Percentiles rank a stretch among this genome's conserved stretches.
These are phyloP conservation scores for Globisporangium splendens DNA, from an alignment of 352 stramenopile genomes.

Conservation along the genomic window DNA sequence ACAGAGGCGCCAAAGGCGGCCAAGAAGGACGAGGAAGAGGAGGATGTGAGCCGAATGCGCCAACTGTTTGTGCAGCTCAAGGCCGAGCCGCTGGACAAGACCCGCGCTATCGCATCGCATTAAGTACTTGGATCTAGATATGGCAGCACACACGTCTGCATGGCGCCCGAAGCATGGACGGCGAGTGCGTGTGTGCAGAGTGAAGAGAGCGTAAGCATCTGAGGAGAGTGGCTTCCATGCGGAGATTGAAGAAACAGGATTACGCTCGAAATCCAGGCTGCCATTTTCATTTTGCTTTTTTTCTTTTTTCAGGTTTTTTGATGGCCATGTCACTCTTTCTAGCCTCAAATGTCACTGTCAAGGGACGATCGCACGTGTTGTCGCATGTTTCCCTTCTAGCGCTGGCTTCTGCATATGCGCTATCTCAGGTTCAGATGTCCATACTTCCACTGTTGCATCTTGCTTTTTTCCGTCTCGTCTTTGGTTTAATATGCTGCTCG, in stretches of 20 bases:
- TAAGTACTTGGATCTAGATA: slow-evolving; percentile 57
- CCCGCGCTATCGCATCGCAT: slow-evolving; percentile 48
- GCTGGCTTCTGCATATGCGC: slow-evolving; percentile 26
- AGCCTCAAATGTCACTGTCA: neutral
- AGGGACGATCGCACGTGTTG: slow-evolving; percentile 16
- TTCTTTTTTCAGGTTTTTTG: neutral
- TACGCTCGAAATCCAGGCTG: too few relatives aligned
- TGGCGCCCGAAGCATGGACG: neutral
- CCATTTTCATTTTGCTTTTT: too few relatives aligned
- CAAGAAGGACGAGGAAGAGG: slow-evolving; percentile 66
- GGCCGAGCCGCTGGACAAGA: slow-evolving; percentile 86
- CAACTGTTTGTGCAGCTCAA: slow-evolving; percentile 94
- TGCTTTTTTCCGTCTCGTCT: too few relatives aligned
- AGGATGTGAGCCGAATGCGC: slow-evolving; percentile 90
- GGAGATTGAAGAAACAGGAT: neutral
- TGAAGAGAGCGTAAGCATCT: neutral
- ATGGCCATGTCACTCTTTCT: neutral
- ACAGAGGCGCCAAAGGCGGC: slow-evolving; percentile 29
- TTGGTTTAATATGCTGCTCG: neutral
- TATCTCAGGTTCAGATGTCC: neutral
- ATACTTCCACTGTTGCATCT: too few relatives aligned
- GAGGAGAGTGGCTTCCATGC: neutral
- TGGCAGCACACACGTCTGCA: slow-evolving; percentile 34
- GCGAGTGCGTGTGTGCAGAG: neutral
- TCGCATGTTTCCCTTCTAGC: slow-evolving; percentile 45